Base-by-base conservation (phyloP, 208 protist species). In the Leishmania amazonensis region DNA sequence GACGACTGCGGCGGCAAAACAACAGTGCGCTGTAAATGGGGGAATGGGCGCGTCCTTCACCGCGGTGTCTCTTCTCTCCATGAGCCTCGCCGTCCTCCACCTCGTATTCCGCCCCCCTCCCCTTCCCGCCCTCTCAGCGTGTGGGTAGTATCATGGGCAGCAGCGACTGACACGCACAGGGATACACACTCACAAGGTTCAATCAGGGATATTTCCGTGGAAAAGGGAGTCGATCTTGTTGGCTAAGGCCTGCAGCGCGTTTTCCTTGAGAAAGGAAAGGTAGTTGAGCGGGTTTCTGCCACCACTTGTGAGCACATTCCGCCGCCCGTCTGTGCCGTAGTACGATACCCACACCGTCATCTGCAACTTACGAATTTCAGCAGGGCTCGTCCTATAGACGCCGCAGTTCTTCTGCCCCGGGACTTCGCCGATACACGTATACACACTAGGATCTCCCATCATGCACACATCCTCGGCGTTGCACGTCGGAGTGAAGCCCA, bases 401-500 rank as follows among this genome's bases (percentile, higher is more conserved):
- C 85, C 95, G 81, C 95, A 98, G 85, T 98, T 98, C 76, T 93
- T 90, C 51, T 86, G 64, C 28, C 93, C 93, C 19, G 76, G 45
- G 8, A 84, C 74, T 45, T 89, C 62, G 7, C 95, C 95, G n/a
- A 96, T 85, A 78, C 95, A 98, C 19, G 83, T 65, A 71, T 85
- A 85, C 13, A 71, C 47, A 57, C 75, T 68, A 17, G 58, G 53
- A 62, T 68, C 47, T 60, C 89, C 85, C 84, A 94, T 93, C 38
- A 89, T 13, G 82, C 95, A 96, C 21, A 67, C 24, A 67, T 95
- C 93, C 1, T 86, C 72, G 53, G 72, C 81, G 68, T 83, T 76
- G 80, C 95, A 97, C 17, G 95, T 97, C 17, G 93, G 90, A 21
- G 81, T 79, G 70, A 97, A 97, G 40, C 92, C 95, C 11, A 92